Conservation (phyloP, 148 eudicot genomes). For the Oxyria digyna region DNA sequence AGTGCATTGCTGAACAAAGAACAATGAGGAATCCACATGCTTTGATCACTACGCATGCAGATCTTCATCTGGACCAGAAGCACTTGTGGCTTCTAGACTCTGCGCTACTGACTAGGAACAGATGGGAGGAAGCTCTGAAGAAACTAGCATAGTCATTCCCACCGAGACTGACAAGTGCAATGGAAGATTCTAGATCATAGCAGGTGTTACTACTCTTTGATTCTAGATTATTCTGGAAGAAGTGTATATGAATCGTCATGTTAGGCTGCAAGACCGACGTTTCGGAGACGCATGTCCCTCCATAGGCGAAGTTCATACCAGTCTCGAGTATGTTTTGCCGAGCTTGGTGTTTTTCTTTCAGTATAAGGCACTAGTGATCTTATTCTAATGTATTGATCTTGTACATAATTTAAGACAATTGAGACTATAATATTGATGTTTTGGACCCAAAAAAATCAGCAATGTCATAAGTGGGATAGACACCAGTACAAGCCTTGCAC, state of each 20-base stretch:
- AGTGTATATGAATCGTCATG: slow-evolving; percentile 25
- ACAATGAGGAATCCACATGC: slow-evolving; percentile 92
- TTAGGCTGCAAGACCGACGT: slow-evolving; percentile 33
- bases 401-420: not conserved
- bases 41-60: slow-evolving; percentile 87
- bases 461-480: too few relatives aligned
- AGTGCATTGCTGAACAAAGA: slow-evolving; percentile 22
- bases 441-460: too few relatives aligned
- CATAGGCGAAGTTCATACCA: slow-evolving; percentile 60
- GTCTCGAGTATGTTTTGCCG: slow-evolving; percentile 3
- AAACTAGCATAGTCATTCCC: slow-evolving; percentile 47
- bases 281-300: slow-evolving; percentile 67
- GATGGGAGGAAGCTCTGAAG: slow-evolving; percentile 45
- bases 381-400: slow-evolving; percentile 8
- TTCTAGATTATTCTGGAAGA: slow-evolving; percentile 18
- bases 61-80: slow-evolving; percentile 98
- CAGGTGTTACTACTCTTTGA: slow-evolving; percentile 17
- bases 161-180: slow-evolving; percentile 31
- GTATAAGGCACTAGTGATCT: slow-evolving; percentile 35
- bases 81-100: slow-evolving; percentile 88
- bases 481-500: slow-evolving; percentile 46
- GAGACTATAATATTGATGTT: not conserved
- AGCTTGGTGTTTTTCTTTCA: slow-evolving; percentile 16
- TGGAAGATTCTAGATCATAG: slow-evolving; percentile 24
- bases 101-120: slow-evolving; percentile 91